A percentile compares a stretch with the other conserved stretches of the same genome.
Conservation (phyloP, 1,139 yeast species). For the Kurtzmaniella natalensis region DNA sequence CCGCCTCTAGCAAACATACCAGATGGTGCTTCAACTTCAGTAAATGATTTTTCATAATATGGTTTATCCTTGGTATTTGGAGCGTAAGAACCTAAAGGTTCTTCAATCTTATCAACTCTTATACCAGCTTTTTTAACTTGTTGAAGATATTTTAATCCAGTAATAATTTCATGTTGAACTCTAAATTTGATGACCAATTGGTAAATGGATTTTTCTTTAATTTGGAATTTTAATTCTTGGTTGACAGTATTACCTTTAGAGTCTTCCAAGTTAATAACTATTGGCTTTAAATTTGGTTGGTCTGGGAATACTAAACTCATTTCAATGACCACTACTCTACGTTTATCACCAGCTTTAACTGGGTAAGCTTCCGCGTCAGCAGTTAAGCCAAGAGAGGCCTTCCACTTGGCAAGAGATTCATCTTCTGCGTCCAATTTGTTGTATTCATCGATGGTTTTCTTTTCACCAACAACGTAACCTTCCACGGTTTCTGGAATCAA, state of each 20-base stretch:
- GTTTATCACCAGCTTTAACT: conserved; percentile 62
- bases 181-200: conserved; percentile 72
- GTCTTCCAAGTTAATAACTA: conserved; percentile 62
- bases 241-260: conserved; percentile 44
- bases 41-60: conserved; percentile 67
- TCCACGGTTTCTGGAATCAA: conserved; percentile 59
- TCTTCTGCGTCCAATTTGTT: conserved; percentile 84
- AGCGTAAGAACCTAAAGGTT: conserved; percentile 86
- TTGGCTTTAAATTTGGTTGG: conserved; percentile 55
- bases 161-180: conserved; percentile 86
- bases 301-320: conserved; percentile 64
- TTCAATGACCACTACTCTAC: conserved; percentile 76
- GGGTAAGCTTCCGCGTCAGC: conserved; percentile 55
- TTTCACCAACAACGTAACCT: conserved; percentile 76
- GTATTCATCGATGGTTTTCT: conserved; percentile 84
- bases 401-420: conserved; percentile 90
- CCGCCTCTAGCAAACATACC: conserved; percentile 87
- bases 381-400: conserved; percentile 76
- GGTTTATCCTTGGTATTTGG: conserved; percentile 86
- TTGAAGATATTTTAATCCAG: conserved; percentile 85
- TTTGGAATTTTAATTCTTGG: conserved; percentile 58
- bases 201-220: conserved; percentile 77
- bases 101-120: conserved; percentile 80
- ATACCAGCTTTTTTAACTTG: conserved; percentile 84
- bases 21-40: conserved; percentile 90